Percentiles rank a stretch among this genome's conserved stretches.
Conservation (phyloP, 768 basidiomycete species). For the Boletus huronensis region DNA sequence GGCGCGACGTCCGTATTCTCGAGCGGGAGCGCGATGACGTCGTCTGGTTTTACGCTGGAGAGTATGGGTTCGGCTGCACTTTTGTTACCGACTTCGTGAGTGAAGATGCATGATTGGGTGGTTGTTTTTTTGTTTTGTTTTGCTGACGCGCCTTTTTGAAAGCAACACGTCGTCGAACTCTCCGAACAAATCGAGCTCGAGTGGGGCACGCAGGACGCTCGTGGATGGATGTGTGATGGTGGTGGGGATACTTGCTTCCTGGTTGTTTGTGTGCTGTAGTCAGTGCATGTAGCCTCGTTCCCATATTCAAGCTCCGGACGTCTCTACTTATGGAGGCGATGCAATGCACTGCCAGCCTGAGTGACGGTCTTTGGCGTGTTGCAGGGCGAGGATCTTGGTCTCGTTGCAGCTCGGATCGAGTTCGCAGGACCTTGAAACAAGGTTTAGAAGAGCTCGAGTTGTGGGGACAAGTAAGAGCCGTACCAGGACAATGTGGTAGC, state of each 20-base stretch:
- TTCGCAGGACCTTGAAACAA: no score
- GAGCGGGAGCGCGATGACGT: constrained; percentile 8
- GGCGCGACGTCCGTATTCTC: constrained; percentile 7
- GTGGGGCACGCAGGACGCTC: neutral
- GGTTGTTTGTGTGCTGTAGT: neutral
- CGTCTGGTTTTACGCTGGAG: constrained; percentile 17
- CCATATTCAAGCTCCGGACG: no score
- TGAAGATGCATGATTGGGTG: neutral
- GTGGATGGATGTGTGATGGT: neutral
- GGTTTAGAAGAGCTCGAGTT: no score
- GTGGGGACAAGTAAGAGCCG: no score
- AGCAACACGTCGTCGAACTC: neutral
- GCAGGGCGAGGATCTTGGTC: no score
- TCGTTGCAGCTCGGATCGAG: neutral
- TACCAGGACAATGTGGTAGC: no score
- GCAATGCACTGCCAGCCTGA: no score
- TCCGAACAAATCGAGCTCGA: neutral
- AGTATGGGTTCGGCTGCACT: constrained; percentile 20
- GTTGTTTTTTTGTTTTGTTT: neutral
- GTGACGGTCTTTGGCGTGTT: no score
- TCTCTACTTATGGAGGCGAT: no score
- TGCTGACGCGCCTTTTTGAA: neutral
- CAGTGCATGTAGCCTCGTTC: neutral
- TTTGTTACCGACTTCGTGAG: constrained; percentile 16
- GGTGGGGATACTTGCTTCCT: neutral